Evolutionary conservation across 116 monocot species (phyloP).

Genomic region (Dioscorea cayenensis): DNA sequence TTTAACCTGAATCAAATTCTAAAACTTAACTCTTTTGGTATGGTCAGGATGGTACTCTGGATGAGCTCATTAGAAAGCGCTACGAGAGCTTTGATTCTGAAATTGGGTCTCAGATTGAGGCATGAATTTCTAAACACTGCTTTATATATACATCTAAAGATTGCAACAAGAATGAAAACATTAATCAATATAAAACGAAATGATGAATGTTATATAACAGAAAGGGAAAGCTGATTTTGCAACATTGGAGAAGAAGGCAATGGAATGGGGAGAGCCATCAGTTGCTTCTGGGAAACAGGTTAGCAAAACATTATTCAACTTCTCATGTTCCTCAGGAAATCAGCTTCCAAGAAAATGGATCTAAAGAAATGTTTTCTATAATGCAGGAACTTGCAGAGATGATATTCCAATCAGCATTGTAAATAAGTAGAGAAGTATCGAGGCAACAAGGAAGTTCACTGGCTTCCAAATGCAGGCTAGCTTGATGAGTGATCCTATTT

Average conservation of each 20-base stretch:
- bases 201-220: conserved; percentile 23
- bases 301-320: neutral
- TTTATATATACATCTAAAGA: neutral
- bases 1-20: neutral
- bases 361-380: neutral
- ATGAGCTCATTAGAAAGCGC: conserved; percentile 65
- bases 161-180: neutral
- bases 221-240: conserved; percentile 88
- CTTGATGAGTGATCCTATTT: neutral
- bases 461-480: neutral
- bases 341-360: neutral
- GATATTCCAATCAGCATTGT: conserved; percentile 46
- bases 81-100: conserved; percentile 83
- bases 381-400: conserved; percentile 79
- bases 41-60: conserved; percentile 75
- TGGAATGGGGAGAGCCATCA: conserved; percentile 81
- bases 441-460: neutral
- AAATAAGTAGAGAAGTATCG: neutral
- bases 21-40: neutral
- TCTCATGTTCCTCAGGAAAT: neutral
- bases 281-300: conserved; percentile 95
- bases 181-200: neutral
- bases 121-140: conserved; percentile 11
- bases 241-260: conserved; percentile 80
- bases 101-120: conserved; percentile 77